phyloP scores from a whole-genome alignment of 2,329 filamentous ascomycete species.

The Verticillium isaacii region DNA sequence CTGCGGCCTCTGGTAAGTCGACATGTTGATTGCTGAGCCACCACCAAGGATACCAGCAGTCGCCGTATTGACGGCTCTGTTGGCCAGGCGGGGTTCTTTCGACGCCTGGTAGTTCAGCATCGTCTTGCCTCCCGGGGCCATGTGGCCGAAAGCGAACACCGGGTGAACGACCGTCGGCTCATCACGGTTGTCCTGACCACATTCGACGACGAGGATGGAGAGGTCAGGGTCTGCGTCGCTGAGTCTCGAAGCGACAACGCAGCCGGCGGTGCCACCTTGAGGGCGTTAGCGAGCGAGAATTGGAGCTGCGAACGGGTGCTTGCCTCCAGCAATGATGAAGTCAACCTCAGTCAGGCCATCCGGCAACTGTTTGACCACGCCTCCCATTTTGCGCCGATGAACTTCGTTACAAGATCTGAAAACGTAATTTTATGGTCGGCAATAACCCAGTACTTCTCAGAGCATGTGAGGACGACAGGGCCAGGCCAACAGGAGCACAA shows the following conservation, averaged over 20 bases:
- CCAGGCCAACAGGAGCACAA: too few relatives aligned
- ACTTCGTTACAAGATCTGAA: neutral
- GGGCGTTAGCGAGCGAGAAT: neutral
- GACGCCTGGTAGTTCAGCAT: conserved; percentile 16
- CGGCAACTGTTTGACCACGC: conserved; percentile 4
- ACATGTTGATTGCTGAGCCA: conserved; percentile 25
- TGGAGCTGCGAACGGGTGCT: neutral
- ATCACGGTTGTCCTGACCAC: conserved; percentile 46
- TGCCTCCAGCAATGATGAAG: conserved; percentile 17
- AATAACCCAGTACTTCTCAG: too few relatives aligned
- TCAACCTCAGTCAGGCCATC: conserved; percentile 12
- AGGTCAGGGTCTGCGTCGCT: conserved; percentile 42
- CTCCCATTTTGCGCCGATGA: neutral
- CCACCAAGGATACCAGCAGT: conserved; percentile 21
- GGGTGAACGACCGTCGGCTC: conserved; percentile 43
- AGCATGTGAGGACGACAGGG: too few relatives aligned
- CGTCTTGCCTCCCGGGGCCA: conserved; percentile 5
- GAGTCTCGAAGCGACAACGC: conserved; percentile 43
- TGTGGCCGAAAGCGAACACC: conserved; percentile 24
- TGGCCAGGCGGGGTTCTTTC: conserved; percentile 14
- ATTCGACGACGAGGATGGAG: conserved; percentile 47
- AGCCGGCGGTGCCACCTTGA: conserved; percentile 40
- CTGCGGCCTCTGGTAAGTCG: conserved; percentile 24
- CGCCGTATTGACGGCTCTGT: conserved; percentile 14
- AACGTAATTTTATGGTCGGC: neutral